phyloP scores from a whole-genome alignment of 2,329 filamentous ascomycete genomes.

The Alternaria novae-zelandiae region DNA sequence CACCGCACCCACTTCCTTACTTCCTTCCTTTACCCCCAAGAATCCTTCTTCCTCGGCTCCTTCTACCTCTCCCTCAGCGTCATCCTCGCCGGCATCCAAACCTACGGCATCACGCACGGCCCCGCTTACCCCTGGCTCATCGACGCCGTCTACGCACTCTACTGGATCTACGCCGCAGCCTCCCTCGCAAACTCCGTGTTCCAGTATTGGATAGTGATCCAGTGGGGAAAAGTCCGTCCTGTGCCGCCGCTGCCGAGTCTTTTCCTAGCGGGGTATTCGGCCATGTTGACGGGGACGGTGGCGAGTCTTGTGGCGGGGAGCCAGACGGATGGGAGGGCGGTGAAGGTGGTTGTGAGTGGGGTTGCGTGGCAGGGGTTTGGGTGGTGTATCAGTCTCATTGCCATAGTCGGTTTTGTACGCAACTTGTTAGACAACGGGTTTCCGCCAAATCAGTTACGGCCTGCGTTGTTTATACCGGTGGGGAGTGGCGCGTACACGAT shows the following conservation, averaged over 20 bases:
- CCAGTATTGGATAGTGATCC: constrained; percentile 68
- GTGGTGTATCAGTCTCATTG: constrained; percentile 68
- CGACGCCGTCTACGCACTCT: constrained; percentile 41
- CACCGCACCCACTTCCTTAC: constrained; percentile 49
- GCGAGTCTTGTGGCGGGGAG: constrained; percentile 66
- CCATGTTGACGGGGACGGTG: constrained; percentile 73
- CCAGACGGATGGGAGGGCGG: constrained; percentile 61
- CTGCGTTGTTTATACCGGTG: constrained; percentile 75
- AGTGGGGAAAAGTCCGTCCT: constrained; percentile 54
- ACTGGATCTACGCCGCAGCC: constrained; percentile 51
- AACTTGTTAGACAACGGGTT: constrained; percentile 69
- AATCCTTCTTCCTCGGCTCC: constrained; percentile 56
- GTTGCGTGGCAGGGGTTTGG: constrained; percentile 73
- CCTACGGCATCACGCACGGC: constrained; percentile 37
- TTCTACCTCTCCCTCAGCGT: constrained; percentile 46
- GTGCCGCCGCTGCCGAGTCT: constrained; percentile 73
- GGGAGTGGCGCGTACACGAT: constrained; percentile 73
- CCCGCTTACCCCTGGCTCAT: constrained; percentile 47
- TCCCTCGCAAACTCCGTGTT: constrained; percentile 43
- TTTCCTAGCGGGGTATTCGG: constrained; percentile 72
- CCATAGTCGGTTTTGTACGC: constrained; percentile 72
- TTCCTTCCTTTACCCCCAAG: constrained; percentile 55
- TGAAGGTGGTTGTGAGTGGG: constrained; percentile 69
- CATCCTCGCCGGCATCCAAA: constrained; percentile 48
- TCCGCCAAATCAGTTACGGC: constrained; percentile 65